Base-by-base conservation (phyloP, 1,284 basidiomycete genomes). In the Chalciporus sp. region DNA sequence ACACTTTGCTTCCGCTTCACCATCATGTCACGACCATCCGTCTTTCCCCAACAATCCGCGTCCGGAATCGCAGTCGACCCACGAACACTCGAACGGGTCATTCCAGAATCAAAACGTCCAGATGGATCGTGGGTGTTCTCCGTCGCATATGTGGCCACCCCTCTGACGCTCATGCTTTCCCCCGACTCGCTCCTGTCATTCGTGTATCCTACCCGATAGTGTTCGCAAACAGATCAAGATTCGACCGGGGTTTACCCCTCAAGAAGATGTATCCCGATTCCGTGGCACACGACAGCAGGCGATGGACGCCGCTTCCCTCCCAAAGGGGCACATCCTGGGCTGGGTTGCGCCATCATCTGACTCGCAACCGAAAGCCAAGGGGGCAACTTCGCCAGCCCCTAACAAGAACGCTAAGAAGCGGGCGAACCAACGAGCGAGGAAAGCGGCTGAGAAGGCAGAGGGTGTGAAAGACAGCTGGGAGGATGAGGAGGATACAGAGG, bases 191-290 rank as follows among this genome's bases (percentile, higher is more conserved):
- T 52, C 51, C 53, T 26, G 29, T 52, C 35, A 60, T 53, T 55
- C 47, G 52, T 42, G 33, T 33, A 37, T 10, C 39, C 16, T 45
- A 41, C 42, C 23, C 69, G 16, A 37, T n/a, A 97, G 95, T 44
- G 72, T 93, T 20, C 88, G 95, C 53, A 97, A 95, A 72, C 85
- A 97, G 70, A 77, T 91, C 58, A 95, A 90, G 75, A 88, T 98
- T 60, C 82, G 94, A 31, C 94, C 94, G 0, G 95, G 95, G 1
- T 98, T 88, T 73, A 96, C 94, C 1, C 95, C 95, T 0, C 92
- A 94, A 69, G 95, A 98, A 72, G 95, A 98, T 74, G 83, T 97
- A 12, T 79, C 81, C 31, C 85, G 86, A 39, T 98, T 95, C 72
- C 83, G 93, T 44, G 84, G 90, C 20, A 80, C 85, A 43, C 83